Evolutionary conservation across 441 rosid species (phyloP).

Genomic region (Croton setiger): DNA sequence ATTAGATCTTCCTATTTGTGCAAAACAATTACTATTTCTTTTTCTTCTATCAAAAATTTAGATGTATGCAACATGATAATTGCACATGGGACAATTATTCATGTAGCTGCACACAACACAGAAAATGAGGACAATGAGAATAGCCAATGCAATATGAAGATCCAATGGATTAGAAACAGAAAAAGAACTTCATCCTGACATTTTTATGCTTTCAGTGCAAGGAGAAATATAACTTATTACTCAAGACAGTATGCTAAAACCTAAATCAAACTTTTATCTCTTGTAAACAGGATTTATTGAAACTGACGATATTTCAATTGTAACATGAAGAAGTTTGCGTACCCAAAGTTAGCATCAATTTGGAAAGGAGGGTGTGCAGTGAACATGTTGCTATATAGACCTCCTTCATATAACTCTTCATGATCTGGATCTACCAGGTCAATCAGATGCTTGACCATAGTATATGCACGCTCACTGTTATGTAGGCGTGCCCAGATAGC

Average conservation of each 20-base stretch:
- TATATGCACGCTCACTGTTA: slow-evolving; percentile 69
- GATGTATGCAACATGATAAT: no score
- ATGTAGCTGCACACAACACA: background rate
- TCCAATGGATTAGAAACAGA: background rate
- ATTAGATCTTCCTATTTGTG: background rate
- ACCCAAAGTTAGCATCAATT: slow-evolving; percentile 96
- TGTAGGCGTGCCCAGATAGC: slow-evolving; percentile 87
- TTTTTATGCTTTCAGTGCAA: background rate
- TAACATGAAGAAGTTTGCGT: slow-evolving; percentile 20
- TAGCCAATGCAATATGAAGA: no score
- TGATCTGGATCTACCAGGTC: slow-evolving; percentile 76
- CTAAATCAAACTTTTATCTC: background rate
- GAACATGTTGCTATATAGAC: slow-evolving; percentile 83
- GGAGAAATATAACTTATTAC: background rate
- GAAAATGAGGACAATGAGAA: no score
- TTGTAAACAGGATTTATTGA: background rate
- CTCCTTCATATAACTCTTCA: slow-evolving; percentile 63
- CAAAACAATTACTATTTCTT: background rate
- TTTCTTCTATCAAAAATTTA: no score
- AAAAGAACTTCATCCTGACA: background rate
- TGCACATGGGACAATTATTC: no score
- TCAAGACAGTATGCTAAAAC: background rate
- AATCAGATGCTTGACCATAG: slow-evolving; percentile 69
- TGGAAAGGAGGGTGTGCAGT: slow-evolving; percentile 96
- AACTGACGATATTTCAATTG: background rate